Conservation (phyloP, 805 yeast genomes). For the Metschnikowia similis region DNA sequence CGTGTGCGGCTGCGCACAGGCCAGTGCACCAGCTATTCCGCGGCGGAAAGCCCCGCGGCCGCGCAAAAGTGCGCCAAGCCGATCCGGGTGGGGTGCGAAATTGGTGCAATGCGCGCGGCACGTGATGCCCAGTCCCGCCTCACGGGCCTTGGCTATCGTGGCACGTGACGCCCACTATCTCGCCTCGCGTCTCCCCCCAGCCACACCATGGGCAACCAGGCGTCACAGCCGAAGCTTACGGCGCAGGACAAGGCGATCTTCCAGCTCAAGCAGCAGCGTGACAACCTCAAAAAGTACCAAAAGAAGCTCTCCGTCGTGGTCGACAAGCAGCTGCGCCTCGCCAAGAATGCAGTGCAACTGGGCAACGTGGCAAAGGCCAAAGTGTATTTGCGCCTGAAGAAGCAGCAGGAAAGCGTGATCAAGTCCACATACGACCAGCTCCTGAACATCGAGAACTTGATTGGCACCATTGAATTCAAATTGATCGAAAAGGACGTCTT, state of each 20-base stretch:
- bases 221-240: slow-evolving; percentile 61
- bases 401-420: slow-evolving; percentile 75
- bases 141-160: neutral
- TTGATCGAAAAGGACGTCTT: slow-evolving; percentile 81
- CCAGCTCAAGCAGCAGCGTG: slow-evolving; percentile 85
- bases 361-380: slow-evolving; percentile 61
- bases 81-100: too few relatives aligned
- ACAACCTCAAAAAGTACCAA: slow-evolving; percentile 72
- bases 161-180: neutral
- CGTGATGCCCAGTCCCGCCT: neutral
- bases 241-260: slow-evolving; percentile 82
- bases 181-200: neutral
- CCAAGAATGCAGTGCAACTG: slow-evolving; percentile 48
- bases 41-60: too few relatives aligned
- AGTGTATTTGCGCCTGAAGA: slow-evolving; percentile 67
- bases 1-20: too few relatives aligned
- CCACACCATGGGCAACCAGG: slow-evolving; percentile 35
- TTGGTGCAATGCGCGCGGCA: neutral
- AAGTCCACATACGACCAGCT: slow-evolving; percentile 72
- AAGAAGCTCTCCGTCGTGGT: slow-evolving; percentile 54
- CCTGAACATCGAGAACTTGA: slow-evolving; percentile 72
- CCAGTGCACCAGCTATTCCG: too few relatives aligned
- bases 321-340: slow-evolving; percentile 57
- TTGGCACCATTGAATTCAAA: slow-evolving; percentile 82
- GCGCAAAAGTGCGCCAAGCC: too few relatives aligned